These are phyloP conservation scores for Chondrostereum purpureum DNA, from an alignment of 1,284 basidiomycete species.

Conservation along the genomic window DNA sequence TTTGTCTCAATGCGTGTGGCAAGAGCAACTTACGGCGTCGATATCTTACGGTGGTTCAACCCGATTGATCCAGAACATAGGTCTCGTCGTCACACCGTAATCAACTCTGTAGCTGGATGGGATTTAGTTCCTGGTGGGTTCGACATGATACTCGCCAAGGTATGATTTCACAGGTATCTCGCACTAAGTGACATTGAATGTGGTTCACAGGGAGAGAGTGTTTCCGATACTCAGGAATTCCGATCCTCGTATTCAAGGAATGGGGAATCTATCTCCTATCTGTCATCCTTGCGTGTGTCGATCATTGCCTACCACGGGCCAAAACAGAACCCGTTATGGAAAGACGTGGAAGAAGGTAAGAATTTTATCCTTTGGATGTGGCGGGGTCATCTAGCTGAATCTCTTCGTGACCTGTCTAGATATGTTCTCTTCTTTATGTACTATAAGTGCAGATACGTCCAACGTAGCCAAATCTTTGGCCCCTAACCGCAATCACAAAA, in stretches of 20 bases:
- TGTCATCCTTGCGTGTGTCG: neutral
- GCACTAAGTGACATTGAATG: neutral
- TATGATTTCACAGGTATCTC: constrained; percentile 6
- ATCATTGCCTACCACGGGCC: constrained; percentile 19
- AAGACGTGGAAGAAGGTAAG: constrained; percentile 19
- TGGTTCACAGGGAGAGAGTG: constrained; percentile 20
- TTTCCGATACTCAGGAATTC: constrained; percentile 28
- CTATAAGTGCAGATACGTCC: constrained; percentile 6
- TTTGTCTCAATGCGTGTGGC: constrained; percentile 41
- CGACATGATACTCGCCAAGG: constrained; percentile 23
- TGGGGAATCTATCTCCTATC: neutral
- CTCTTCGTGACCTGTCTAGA: too few relatives aligned
- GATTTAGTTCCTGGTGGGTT: constrained; percentile 22
- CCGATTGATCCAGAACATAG: constrained; percentile 28
- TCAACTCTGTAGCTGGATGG: constrained; percentile 18
- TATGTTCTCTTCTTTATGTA: constrained; percentile 7
- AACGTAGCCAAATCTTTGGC: neutral
- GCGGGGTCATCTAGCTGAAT: too few relatives aligned
- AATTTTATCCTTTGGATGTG: constrained; percentile 24
- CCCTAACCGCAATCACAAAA: neutral
- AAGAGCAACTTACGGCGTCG: constrained; percentile 36
- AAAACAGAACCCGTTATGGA: constrained; percentile 17
- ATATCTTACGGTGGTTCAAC: constrained; percentile 23
- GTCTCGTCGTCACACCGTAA: constrained; percentile 17
- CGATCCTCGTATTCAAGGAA: constrained; percentile 12